Percentiles rank a stretch among this genome's conserved stretches.
Conservation (phyloP, 495 filamentous ascomycete genomes). For the Poronia punctata region DNA sequence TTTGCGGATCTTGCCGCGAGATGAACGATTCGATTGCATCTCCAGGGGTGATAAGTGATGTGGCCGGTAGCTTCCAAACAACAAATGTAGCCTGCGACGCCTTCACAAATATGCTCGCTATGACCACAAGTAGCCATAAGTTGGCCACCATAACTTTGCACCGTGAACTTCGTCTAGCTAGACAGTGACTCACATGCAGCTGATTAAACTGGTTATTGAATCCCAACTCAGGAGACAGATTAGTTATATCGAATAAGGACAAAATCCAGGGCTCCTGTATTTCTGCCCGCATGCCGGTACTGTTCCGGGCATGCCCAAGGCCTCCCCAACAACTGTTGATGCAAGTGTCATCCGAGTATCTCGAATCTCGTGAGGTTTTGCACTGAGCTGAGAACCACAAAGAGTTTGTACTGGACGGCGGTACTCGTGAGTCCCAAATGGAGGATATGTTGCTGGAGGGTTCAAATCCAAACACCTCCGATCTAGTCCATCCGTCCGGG, state of each 20-base stretch:
- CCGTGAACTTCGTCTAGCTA: no score
- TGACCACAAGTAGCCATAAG: not conserved
- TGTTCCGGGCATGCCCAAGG: no score
- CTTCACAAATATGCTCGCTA: constrained; percentile 8
- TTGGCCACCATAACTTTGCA: constrained; percentile 12
- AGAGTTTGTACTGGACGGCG: constrained; percentile 2
- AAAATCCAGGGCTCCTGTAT: no score
- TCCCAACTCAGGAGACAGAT: no score
- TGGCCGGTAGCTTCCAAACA: not conserved
- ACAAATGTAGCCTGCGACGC: not conserved
- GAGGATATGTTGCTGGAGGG: not conserved
- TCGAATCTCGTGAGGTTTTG: no score
- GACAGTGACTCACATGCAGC: no score
- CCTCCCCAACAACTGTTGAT: not conserved
- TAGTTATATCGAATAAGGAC: no score
- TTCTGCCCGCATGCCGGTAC: no score
- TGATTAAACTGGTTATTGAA: no score
- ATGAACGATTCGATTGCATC: constrained; percentile 16
- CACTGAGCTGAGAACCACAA: constrained; percentile 17
- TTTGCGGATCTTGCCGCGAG: constrained; percentile 5
- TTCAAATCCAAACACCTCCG: constrained; percentile 5
- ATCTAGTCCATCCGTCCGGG: constrained; percentile 7
- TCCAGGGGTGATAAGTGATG: constrained; percentile 9
- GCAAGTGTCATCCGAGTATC: no score
- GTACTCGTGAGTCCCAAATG: constrained; percentile 4